These are phyloP conservation scores for Mycena rebaudengoi DNA, from an alignment of 768 basidiomycete genomes.

Conservation along the genomic window DNA sequence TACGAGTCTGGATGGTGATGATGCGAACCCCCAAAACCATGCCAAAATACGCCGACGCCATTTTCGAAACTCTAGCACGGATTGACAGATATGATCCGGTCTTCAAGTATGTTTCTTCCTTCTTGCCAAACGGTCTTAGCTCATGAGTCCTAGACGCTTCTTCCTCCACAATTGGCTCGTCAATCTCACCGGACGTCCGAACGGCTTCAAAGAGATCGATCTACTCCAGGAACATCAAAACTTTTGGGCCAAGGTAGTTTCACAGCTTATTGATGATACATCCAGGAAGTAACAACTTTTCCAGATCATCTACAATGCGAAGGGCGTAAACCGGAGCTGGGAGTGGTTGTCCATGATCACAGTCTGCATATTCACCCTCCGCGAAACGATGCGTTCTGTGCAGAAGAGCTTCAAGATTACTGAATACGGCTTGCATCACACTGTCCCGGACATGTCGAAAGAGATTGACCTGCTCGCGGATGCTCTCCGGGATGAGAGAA, in stretches of 20 bases:
- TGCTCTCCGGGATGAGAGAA: conserved; percentile 4
- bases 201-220: conserved; percentile 30
- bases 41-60: conserved; percentile 30
- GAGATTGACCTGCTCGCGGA: conserved; percentile 17
- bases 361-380: conserved; percentile 22
- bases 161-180: conserved; percentile 29
- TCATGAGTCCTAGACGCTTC: background rate
- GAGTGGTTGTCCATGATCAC: conserved; percentile 25
- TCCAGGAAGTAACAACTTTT: background rate
- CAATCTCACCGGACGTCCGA: conserved; percentile 13
- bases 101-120: background rate
- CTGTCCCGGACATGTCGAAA: conserved; percentile 1
- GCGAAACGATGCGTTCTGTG: conserved; percentile 19
- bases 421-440: conserved; percentile 8
- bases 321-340: conserved; percentile 19
- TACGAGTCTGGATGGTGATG: conserved; percentile 25
- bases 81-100: conserved; percentile 3
- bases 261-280: background rate
- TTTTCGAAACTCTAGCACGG: conserved; percentile 17
- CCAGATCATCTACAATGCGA: conserved; percentile 21
- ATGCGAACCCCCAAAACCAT: conserved; percentile 18
- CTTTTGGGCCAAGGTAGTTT: conserved; percentile 22
- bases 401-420: conserved; percentile 21
- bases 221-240: conserved; percentile 18
- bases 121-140: background rate